These are phyloP conservation scores for Colletotrichum horii DNA, from an alignment of 2,329 filamentous ascomycete genomes.

Conservation along the genomic window DNA sequence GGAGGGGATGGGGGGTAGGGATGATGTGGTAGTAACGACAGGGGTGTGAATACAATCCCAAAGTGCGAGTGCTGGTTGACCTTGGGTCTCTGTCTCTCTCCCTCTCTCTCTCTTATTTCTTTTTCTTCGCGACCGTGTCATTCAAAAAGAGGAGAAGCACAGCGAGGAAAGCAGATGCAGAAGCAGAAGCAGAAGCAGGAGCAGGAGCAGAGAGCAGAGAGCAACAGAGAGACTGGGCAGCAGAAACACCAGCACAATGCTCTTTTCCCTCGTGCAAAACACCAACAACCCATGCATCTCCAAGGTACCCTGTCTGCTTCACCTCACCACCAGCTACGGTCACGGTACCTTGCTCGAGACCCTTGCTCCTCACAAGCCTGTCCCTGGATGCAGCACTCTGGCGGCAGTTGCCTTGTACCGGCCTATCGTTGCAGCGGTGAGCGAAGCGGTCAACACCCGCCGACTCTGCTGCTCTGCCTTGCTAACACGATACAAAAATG, in stretches of 20 bases:
- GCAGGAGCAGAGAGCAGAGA: background rate
- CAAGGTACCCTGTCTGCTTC: background rate
- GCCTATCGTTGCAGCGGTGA: slow-evolving; percentile 13
- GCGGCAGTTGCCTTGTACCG: background rate
- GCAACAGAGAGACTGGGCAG: background rate
- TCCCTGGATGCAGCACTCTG: background rate
- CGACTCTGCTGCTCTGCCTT: background rate
- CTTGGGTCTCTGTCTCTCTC: background rate
- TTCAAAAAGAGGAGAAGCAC: background rate
- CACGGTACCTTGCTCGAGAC: background rate
- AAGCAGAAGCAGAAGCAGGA: background rate
- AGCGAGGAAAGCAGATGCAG: background rate
- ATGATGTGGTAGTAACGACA: background rate
- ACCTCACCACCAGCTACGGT: background rate
- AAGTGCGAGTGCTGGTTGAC: background rate
- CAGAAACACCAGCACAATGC: background rate
- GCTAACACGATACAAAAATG: slow-evolving; percentile 12
- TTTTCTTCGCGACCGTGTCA: background rate
- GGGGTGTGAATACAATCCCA: background rate
- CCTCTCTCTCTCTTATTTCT: background rate
- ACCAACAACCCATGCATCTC: background rate
- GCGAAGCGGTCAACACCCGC: slow-evolving; percentile 1
- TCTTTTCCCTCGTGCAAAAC: background rate
- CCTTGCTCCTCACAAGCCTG: background rate
- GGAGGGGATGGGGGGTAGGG: background rate